These are phyloP conservation scores for Lactuca sativa DNA, from an alignment of 129 eudicot species.

Conservation along the genomic window DNA sequence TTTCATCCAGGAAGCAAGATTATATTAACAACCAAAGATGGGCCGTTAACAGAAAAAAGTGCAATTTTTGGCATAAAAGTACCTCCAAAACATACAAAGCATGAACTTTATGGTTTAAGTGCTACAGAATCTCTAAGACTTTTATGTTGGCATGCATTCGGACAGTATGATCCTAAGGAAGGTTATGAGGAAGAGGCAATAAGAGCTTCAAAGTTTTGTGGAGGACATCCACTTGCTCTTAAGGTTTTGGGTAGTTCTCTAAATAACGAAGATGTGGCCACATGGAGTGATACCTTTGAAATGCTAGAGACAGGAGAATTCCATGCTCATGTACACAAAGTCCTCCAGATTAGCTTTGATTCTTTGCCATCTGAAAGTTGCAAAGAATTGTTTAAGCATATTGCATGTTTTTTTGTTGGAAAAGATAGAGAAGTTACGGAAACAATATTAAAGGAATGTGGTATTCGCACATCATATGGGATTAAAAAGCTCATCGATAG, in stretches of 20 bases:
- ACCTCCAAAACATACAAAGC: constrained; percentile 1
- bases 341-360: no score
- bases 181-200: neutral
- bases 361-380: no score
- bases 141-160: constrained; percentile 9
- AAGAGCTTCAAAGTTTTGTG: constrained; percentile 16
- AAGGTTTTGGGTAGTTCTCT: constrained; percentile 28
- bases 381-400: no score
- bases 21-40: no score
- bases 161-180: neutral
- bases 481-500: constrained; percentile 19
- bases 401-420: no score
- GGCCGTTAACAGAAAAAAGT: neutral
- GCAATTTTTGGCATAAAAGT: neutral
- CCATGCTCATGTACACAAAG: no score
- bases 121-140: neutral
- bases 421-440: no score
- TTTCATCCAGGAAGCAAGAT: no score
- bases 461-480: constrained; percentile 13
- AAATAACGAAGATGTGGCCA: neutral
- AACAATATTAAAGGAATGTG: no score
- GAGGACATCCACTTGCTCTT: constrained; percentile 33
- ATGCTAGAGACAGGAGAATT: neutral
- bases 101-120: constrained; percentile 2
- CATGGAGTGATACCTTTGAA: constrained; percentile 18